Evolutionary conservation across 768 basidiomycete species (phyloP).

Genomic region (Suillus subaureus): DNA sequence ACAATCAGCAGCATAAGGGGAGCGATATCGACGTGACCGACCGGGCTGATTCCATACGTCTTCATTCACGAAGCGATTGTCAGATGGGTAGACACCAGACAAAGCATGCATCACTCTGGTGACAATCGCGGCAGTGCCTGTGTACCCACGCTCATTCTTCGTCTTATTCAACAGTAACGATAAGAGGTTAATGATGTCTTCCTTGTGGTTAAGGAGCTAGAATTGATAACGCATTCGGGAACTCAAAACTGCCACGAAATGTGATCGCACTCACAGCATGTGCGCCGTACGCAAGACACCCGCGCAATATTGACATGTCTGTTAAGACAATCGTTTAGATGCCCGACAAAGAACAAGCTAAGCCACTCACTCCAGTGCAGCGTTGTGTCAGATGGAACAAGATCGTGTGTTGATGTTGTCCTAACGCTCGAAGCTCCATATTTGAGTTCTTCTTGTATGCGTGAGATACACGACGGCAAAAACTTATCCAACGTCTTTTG

Average conservation of each 20-base stretch:
- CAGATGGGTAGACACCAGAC: conserved; percentile 73
- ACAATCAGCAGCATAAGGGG: conserved; percentile 15
- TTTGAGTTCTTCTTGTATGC: conserved; percentile 84
- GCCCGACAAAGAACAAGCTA: not conserved
- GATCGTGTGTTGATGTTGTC: conserved; percentile 74
- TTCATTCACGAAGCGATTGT: conserved; percentile 79
- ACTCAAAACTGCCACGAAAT: not conserved
- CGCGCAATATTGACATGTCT: conserved; percentile 84
- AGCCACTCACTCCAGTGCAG: conserved; percentile 83
- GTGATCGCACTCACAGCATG: conserved; percentile 45
- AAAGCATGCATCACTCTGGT: conserved; percentile 76
- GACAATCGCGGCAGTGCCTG: conserved; percentile 75
- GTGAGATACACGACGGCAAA: conserved; percentile 70
- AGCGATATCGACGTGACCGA: conserved; percentile 34
- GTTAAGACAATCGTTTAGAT: conserved; percentile 5
- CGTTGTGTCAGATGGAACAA: conserved; percentile 83
- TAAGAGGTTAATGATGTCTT: conserved; percentile 64
- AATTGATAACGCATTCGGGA: conserved; percentile 10
- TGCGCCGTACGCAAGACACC: conserved; percentile 78
- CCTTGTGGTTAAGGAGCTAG: conserved; percentile 71
- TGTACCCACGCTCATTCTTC: conserved; percentile 88
- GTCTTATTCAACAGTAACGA: conserved; percentile 73
- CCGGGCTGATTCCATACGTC: conserved; percentile 80
- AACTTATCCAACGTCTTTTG: conserved; percentile 79
- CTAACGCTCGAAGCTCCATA: conserved; percentile 88